A percentile compares a stretch with the other conserved stretches of the same genome.
Evolutionary conservation across 176 grass and related monocot genomes (phyloP).

Genomic region (Aegilops longissima): DNA sequence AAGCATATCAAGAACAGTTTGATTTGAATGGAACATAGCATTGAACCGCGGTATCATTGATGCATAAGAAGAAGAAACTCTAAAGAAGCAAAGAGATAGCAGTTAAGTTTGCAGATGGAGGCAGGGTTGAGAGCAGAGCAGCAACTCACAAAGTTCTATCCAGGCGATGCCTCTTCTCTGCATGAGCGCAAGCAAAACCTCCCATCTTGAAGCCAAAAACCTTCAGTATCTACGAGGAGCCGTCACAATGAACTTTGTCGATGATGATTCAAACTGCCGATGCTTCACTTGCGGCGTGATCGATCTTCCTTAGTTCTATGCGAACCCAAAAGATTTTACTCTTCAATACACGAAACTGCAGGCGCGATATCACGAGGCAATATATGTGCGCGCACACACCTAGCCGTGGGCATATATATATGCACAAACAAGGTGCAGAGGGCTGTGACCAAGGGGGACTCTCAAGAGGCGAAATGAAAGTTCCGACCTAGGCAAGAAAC

Average conservation of each 20-base stretch:
- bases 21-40: not conserved
- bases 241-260: not conserved
- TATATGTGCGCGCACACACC: not conserved
- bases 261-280: not conserved
- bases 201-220: conserved; percentile 43
- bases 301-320: not conserved
- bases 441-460: not conserved
- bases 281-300: not conserved
- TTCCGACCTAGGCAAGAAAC: not conserved
- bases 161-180: conserved; percentile 45
- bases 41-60: not conserved
- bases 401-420: not conserved
- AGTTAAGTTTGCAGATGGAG: not conserved
- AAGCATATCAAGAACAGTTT: not conserved
- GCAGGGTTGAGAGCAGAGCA: not conserved
- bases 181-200: conserved; percentile 39
- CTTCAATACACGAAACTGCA: not conserved
- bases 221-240: not conserved
- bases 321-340: not conserved
- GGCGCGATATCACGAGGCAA: not conserved
- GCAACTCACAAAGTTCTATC: conserved; percentile 51
- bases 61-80: not conserved
- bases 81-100: not conserved
- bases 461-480: conserved; percentile 25
- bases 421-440: not conserved